Base-by-base conservation (phyloP, 371 early-diverging fungal species). In the Rhizopus arrhizus region DNA sequence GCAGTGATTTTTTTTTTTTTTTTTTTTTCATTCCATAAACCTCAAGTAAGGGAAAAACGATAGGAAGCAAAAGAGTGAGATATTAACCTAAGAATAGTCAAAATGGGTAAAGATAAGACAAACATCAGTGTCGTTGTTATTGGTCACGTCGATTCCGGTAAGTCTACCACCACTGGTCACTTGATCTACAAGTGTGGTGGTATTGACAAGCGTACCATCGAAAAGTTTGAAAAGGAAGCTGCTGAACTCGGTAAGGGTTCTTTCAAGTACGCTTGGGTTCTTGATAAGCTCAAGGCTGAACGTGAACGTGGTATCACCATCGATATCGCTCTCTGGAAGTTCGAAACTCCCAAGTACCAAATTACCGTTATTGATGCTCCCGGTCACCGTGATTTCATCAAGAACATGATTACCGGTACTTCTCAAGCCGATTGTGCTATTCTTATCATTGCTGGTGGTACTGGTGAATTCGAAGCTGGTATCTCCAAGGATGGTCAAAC, bases 371-470 rank as follows among this genome's bases (percentile, higher is more conserved):
- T 96, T 81, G 97, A 96, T 81, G 97, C 98, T 72, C 99, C 99
- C 55, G 99, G 99, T 49, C 99, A 99, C 88, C 91, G 96, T 81
- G 95, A 95, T 83, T 99, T 96, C 89, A 95, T 99, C 85, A 92
- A 94, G 88, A 98, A 96, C 94, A 98, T 99, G 99, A 97, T 99
- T 76, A 93, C 94, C 73, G 98, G 97, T 83, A 95, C 72, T 58
- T 73, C 73, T 59, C 86, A 84, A 91, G 99, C 90, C 62, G 97
- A 96, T 74, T 91, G 92, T 76, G 99, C 95, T 76, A 89, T 99
- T 69, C 88, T 99, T 63, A 93, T 99, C 68, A 91, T 98, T 78
- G 93, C 95, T 74, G 93, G 92, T 66, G 89, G 89, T 70, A 74
- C 74, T 69, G 96, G 95, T 85, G 99, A 98, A 85, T 98, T 99